These are phyloP conservation scores for Mixia osmundae DNA, from an alignment of 1,284 basidiomycete genomes.

Conservation along the genomic window DNA sequence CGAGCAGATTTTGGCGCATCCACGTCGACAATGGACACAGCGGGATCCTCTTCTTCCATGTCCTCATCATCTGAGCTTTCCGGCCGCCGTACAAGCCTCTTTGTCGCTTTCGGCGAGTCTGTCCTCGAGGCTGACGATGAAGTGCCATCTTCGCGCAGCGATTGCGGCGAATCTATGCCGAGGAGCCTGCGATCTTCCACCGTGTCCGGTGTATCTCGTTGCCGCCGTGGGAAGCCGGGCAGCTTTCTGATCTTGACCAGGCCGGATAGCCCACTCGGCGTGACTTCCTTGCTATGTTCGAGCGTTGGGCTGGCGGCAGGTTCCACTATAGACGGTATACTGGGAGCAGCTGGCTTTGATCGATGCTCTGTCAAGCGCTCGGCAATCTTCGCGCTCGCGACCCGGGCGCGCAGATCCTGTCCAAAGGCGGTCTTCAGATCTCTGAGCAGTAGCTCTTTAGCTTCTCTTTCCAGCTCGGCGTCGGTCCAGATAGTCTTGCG, in stretches of 20 bases:
- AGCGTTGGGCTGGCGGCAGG: too few relatives aligned
- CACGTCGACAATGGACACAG: too few relatives aligned
- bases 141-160: too few relatives aligned
- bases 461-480: constrained; percentile 35
- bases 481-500: constrained; percentile 27
- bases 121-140: too few relatives aligned
- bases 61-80: too few relatives aligned
- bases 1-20: too few relatives aligned
- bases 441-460: constrained; percentile 34
- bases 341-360: neutral
- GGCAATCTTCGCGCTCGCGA: constrained; percentile 36
- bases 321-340: constrained; percentile 1
- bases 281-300: too few relatives aligned
- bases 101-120: too few relatives aligned
- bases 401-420: constrained; percentile 42
- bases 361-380: constrained; percentile 30
- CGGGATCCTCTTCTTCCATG: too few relatives aligned
- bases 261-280: too few relatives aligned
- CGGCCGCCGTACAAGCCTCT: too few relatives aligned
- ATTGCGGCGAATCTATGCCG: too few relatives aligned
- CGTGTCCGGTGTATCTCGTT: neutral
- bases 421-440: constrained; percentile 39
- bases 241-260: constrained; percentile 1
- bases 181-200: neutral
- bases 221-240: neutral